Evolutionary conservation across 352 stramenopile species (phyloP).

Genomic region (Phytopythium montanum): DNA sequence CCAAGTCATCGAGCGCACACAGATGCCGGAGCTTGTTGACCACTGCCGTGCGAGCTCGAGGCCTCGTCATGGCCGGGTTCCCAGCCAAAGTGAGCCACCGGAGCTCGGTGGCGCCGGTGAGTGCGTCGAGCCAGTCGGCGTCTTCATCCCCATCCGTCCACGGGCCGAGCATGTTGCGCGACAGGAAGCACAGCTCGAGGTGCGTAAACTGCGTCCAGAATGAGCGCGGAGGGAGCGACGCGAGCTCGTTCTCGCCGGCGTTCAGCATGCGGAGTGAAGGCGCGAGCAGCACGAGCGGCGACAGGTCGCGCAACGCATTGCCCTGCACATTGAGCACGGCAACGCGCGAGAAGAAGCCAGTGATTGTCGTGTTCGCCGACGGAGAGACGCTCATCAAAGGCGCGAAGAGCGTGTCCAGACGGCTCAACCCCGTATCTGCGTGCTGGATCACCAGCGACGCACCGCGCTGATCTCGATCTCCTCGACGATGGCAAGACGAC

Average conservation of each 20-base stretch:
- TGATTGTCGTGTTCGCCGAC: neutral
- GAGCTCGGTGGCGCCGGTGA: conserved; percentile 34
- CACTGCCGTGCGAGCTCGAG: conserved; percentile 56
- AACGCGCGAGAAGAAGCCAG: conserved; percentile 45
- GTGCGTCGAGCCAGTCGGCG: conserved; percentile 6
- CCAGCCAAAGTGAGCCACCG: conserved; percentile 55
- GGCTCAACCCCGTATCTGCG: conserved; percentile 27
- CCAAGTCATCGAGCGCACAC: conserved; percentile 54
- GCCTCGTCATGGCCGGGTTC: conserved; percentile 57
- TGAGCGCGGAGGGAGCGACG: conserved; percentile 26
- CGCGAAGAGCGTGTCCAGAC: conserved; percentile 17
- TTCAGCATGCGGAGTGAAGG: conserved; percentile 59
- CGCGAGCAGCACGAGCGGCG: conserved; percentile 36
- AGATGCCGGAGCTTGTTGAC: conserved; percentile 65
- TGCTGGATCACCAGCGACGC: conserved; percentile 47
- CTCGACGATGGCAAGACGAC: conserved; percentile 33
- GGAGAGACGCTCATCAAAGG: neutral
- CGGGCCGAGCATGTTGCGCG: conserved; percentile 40
- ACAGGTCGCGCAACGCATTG: conserved; percentile 53
- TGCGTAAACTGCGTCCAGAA: conserved; percentile 56
- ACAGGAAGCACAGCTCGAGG: conserved; percentile 57
- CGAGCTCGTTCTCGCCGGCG: conserved; percentile 47
- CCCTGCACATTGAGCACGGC: conserved; percentile 57
- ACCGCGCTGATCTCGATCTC: neutral
- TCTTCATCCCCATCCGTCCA: conserved; percentile 26